Percentiles rank a stretch among this genome's conserved stretches.
Conservation (phyloP, 2,329 filamentous ascomycete species). For the Elsinoe arachidis region DNA sequence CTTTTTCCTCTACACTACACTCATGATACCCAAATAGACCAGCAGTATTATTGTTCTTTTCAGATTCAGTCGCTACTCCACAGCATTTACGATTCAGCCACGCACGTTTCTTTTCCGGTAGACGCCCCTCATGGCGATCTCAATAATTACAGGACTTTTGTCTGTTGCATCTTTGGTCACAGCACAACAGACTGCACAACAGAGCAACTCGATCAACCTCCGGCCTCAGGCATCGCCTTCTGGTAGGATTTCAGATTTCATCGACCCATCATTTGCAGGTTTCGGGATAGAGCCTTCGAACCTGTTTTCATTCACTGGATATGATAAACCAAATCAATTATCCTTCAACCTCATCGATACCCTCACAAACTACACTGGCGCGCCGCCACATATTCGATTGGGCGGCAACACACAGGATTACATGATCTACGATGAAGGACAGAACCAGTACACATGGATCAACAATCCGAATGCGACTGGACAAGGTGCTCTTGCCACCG, state of each 20-base stretch:
- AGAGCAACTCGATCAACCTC: not conserved
- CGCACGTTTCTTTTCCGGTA: not conserved
- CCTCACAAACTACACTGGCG: conserved; percentile 41
- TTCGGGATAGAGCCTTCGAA: conserved; percentile 47
- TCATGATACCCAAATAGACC: not conserved
- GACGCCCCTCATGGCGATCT: not conserved
- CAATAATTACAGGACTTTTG: conserved; percentile 3
- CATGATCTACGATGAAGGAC: conserved; percentile 36
- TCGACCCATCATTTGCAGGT: conserved; percentile 40
- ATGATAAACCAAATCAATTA: conserved; percentile 33
- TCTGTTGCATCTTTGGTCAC: not conserved
- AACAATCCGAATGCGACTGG: conserved; percentile 30
- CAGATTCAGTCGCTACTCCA: not conserved
- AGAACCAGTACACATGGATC: conserved; percentile 28
- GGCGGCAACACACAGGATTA: conserved; percentile 47
- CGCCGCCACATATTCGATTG: conserved; percentile 41
- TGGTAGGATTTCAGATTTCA: conserved; percentile 13
- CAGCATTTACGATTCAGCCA: not conserved
- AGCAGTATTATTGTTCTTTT: conserved; percentile 1
- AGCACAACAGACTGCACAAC: not conserved
- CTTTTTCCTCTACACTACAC: not conserved
- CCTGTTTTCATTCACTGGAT: conserved; percentile 44
- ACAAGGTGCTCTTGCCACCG: conserved; percentile 36
- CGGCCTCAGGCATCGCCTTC: not conserved
- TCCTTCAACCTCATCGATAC: conserved; percentile 42